phyloP scores from a whole-genome alignment of 1,284 basidiomycete genomes.

The Anthracocystis setariae region DNA sequence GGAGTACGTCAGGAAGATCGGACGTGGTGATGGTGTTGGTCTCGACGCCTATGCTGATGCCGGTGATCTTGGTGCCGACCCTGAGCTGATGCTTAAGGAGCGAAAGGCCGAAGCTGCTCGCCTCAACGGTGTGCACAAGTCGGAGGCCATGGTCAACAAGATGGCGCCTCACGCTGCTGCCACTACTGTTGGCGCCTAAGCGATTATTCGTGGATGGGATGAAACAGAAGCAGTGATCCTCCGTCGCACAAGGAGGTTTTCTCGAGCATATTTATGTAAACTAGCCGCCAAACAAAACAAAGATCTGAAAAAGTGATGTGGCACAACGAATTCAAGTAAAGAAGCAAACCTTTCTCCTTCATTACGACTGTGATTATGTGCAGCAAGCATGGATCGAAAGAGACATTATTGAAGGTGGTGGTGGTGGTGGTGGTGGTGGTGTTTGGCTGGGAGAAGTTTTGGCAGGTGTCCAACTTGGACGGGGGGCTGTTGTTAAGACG shows the following conservation, averaged over 20 bases:
- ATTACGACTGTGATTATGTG: no score
- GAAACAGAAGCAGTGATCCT: no score
- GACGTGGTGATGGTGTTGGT: conserved; percentile 67
- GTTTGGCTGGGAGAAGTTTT: no score
- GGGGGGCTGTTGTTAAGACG: not conserved
- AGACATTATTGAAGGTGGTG: no score
- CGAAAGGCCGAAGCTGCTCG: conserved; percentile 40
- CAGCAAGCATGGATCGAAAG: no score
- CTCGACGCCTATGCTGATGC: conserved; percentile 70
- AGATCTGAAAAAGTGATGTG: not conserved
- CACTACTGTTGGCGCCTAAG: conserved; percentile 28
- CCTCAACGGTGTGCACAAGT: conserved; percentile 20
- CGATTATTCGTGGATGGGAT: conserved; percentile 10
- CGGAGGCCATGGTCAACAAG: conserved; percentile 5
- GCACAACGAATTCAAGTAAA: not conserved
- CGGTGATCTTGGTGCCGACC: conserved; percentile 69
- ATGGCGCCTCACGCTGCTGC: conserved; percentile 14
- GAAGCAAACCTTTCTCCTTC: no score
- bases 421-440: no score
- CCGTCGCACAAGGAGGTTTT: no score
- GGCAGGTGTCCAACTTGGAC: not conserved
- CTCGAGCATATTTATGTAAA: conserved; percentile 1
- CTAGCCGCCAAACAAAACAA: not conserved
- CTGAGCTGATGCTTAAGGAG: conserved; percentile 60
- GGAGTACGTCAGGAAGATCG: conserved; percentile 65